Evolutionary conservation across 139 green algal species (phyloP), one percentile per base, ranked within the genome.

Genomic region (Dunaliella primolecta): DNA sequence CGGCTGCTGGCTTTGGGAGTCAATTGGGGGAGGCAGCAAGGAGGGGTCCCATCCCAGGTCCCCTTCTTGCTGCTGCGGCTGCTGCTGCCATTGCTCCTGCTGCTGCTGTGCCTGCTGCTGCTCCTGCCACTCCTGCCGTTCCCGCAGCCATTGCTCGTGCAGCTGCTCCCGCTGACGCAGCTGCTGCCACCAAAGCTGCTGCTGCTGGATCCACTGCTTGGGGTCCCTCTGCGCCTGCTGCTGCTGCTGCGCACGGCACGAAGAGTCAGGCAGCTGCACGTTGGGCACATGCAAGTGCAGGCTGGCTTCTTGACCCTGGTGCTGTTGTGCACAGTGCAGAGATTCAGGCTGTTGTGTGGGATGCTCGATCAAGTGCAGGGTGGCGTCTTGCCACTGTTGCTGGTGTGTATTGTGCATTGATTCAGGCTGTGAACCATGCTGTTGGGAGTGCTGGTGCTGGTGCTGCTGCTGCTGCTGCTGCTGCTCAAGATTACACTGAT

Each of bases 51-150:
- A 21, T 21, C 3, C 27, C 21, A 35, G 71, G 2, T 77, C 11
- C 71, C 3, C 27, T 21, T 77, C 11, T 32, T 77, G 71, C 71
- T 77, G 71, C 71, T 77, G 71, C 56, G 20, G 56, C 71, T 77
- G 71, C 21, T 77, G 71, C 71, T 77, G 71, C 71, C 27, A 21
- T 21, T 77, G 71, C 71, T 32, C 11, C 31, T 92, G 30, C 55
- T 90, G 75, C 76, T 89, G 77, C 36, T 56, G 76, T 33, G 87
- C 85, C 57, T 21, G 79, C 55, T 83, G 37, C 76, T 82, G 33
- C 29, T 34, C 33, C 31, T 34, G 76, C 46, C 35, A 36, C 84
- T 79, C 55, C 31, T 74, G 57, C 36, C n/a, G 35, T 71, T 75
- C 36, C 75, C 81, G 71, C 31, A 78, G 27, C 88, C 80, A 23